Evolutionary conservation across 2,329 filamentous ascomycete species (phyloP).

Genomic region (Calonectria pauciramosa): DNA sequence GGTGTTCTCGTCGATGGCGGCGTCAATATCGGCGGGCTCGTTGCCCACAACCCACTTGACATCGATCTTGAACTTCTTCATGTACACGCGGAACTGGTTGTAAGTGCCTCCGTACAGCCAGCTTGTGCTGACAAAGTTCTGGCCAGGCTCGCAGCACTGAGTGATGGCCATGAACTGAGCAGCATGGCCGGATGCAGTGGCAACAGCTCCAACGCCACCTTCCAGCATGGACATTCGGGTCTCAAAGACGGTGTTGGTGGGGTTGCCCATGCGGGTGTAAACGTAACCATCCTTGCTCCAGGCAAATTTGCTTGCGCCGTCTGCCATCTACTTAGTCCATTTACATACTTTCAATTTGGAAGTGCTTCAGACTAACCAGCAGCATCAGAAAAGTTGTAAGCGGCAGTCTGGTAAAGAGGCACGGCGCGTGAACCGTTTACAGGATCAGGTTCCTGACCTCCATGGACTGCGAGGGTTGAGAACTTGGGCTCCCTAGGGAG

Average conservation of each 20-base stretch:
- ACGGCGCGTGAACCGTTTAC: slow-evolving; percentile 88
- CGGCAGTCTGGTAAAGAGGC: slow-evolving; percentile 81
- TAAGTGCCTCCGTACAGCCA: slow-evolving; percentile 95
- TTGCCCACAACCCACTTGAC: slow-evolving; percentile 88
- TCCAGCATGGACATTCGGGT: slow-evolving; percentile 55
- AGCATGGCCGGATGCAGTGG: slow-evolving; percentile 3
- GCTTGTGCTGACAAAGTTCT: slow-evolving; percentile 91
- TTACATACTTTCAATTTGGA: too few relatives aligned
- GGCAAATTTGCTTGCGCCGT: slow-evolving; percentile 80
- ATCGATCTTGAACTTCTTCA: slow-evolving; percentile 77
- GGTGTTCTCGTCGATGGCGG: slow-evolving; percentile 88
- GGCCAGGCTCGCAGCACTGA: slow-evolving; percentile 84
- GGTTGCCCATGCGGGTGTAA: slow-evolving; percentile 95
- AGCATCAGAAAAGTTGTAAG: slow-evolving; percentile 91
- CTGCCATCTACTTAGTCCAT: not conserved
- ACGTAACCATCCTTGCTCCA: slow-evolving; percentile 96
- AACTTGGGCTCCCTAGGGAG: slow-evolving; percentile 63
- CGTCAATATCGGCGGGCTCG: slow-evolving; percentile 80
- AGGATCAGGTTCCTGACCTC: slow-evolving; percentile 81
- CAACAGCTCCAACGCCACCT: not conserved
- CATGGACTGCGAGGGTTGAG: slow-evolving; percentile 87
- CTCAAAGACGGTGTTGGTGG: slow-evolving; percentile 94
- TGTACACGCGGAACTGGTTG: slow-evolving; percentile 92
- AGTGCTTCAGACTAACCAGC: slow-evolving; percentile 57
- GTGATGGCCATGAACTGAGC: slow-evolving; percentile 86